phyloP scores from a whole-genome alignment of 352 stramenopile species.

The Pythium graminicola region DNA sequence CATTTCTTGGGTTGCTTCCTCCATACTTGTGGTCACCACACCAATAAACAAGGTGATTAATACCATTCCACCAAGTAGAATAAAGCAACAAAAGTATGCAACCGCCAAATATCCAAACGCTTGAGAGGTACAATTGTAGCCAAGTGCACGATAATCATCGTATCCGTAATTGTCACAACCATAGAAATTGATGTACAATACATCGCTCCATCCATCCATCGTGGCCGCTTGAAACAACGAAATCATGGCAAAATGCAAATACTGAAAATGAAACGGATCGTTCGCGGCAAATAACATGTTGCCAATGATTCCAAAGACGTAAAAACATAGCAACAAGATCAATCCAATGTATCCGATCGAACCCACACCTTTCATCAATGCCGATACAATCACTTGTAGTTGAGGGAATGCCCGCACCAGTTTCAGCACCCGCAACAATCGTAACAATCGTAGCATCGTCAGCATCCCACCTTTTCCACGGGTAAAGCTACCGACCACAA shows the following conservation, averaged over 20 bases:
- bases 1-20: constrained; percentile 86
- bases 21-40: constrained; percentile 89
- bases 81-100: constrained; percentile 79
- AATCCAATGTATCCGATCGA: constrained; percentile 88
- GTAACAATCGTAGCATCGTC: constrained; percentile 74
- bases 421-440: constrained; percentile 82
- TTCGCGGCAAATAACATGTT: constrained; percentile 87
- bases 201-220: constrained; percentile 88
- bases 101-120: constrained; percentile 40
- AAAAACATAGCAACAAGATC: constrained; percentile 88
- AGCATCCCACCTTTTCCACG: constrained; percentile 66
- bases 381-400: constrained; percentile 86
- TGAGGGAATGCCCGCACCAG: constrained; percentile 82
- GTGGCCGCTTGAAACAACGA: constrained; percentile 85
- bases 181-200: constrained; percentile 90
- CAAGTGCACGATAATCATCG: constrained; percentile 41
- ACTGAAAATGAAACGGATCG: constrained; percentile 86
- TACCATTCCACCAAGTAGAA: constrained; percentile 80
- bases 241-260: constrained; percentile 84
- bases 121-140: constrained; percentile 52
- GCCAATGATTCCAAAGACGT: constrained; percentile 88
- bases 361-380: constrained; percentile 79
- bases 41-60: constrained; percentile 90
- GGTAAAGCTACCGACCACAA: constrained; percentile 70
- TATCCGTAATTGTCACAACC: constrained; percentile 82